These are phyloP conservation scores for Capronia epimyces DNA, from an alignment of 2,329 filamentous ascomycete genomes.

Conservation along the genomic window DNA sequence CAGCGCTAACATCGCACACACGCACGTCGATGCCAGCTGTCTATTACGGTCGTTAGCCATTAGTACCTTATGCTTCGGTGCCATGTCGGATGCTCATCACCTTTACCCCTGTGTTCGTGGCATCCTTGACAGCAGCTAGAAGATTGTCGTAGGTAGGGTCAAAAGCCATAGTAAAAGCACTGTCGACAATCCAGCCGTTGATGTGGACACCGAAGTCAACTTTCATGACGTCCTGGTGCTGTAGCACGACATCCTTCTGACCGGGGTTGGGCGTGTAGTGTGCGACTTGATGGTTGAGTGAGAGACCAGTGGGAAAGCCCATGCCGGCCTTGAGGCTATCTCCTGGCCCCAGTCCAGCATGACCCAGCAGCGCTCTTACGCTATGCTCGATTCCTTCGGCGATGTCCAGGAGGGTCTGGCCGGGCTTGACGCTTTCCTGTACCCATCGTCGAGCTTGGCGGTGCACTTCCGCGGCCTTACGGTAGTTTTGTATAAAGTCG, in stretches of 20 bases:
- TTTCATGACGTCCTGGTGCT: constrained; percentile 72
- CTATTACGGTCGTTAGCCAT: constrained; percentile 28
- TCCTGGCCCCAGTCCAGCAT: constrained; percentile 50
- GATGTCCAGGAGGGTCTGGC: constrained; percentile 45
- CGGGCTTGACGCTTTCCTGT: constrained; percentile 48
- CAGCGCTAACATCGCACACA: constrained; percentile 52
- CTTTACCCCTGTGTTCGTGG: constrained; percentile 59
- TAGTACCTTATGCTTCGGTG: not conserved
- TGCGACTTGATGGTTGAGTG: constrained; percentile 50
- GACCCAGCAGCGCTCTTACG: constrained; percentile 47
- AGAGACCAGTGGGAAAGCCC: constrained; percentile 53
- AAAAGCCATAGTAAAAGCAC: constrained; percentile 72
- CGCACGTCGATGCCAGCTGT: constrained; percentile 52
- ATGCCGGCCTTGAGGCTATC: constrained; percentile 49
- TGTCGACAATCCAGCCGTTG: constrained; percentile 74
- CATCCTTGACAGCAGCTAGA: constrained; percentile 65
- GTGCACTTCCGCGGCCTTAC: constrained; percentile 53
- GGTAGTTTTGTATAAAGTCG: constrained; percentile 50
- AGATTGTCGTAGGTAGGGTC: constrained; percentile 70
- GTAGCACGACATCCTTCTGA: constrained; percentile 63
- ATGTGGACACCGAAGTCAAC: constrained; percentile 78
- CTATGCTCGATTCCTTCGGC: constrained; percentile 52
- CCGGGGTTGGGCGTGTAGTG: constrained; percentile 56
- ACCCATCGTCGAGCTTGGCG: constrained; percentile 51
- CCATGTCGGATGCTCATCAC: constrained; percentile 27